Base-by-base conservation (phyloP, 768 basidiomycete species). In the Serendipita sp. region DNA sequence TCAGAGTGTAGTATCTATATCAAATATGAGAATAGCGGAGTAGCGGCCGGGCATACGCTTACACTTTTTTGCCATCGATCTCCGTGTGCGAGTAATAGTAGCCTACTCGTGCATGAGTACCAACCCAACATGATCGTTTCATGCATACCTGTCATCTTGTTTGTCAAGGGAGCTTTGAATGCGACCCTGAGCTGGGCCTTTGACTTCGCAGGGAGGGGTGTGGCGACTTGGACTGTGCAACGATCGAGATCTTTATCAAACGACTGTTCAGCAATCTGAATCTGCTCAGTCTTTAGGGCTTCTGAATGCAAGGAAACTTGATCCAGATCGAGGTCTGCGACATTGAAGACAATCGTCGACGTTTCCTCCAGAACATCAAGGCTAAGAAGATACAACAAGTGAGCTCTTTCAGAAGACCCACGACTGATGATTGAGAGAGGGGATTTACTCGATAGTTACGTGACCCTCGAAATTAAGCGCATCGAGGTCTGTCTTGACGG, bases 401-500 rank as follows among this genome's bases (percentile, higher is more conserved):
- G 42, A 42, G 34, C 30, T 64, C 28, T 43, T 2, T 33, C 22
- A 42, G 28, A 33, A 4, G 17, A 63, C 61, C 22, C 31, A n/a
- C 11, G 22, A 22, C 11, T 41, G 41, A 28, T 31, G 16, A 33
- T 42, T 3, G 14, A 38, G 14, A 4, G 34, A n/a, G n/a, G n/a
- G 38, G 24, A 74, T 81, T 61, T 64, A 82, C 89, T 80, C 76
- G 69, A 88, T 81, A 66, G 82, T 82, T 56, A 85, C 88, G 42
- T 83, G 77, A 44, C 95, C 95, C 44, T 81, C 76, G 71, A 92
- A 98, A 9, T 74, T 79, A 64, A 83, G 78, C n/a, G 77, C 78
- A 62, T 85, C 79, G 61, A 97, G 81, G 74, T 97, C 90, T 2
- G 90, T 93, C 69, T 81, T 82, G 70, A 93, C 74, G 50, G 82